Conservation (phyloP, 2,329 filamentous ascomycete species). For the Aureobasidium melanogenum region DNA sequence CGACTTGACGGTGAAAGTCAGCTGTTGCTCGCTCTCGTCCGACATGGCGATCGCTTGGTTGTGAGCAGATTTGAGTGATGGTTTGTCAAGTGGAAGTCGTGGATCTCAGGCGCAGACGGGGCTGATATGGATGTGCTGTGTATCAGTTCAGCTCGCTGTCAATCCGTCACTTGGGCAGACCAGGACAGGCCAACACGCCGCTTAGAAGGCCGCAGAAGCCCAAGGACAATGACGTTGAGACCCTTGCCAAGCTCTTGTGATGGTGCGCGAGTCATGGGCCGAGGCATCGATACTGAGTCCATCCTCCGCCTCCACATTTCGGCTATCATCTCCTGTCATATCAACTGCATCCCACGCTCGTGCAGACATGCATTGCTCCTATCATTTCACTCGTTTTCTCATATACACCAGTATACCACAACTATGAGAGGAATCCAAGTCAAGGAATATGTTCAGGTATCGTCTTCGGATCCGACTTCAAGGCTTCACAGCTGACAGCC, state of each 20-base stretch:
- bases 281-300: background rate
- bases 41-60: slow-evolving; percentile 42
- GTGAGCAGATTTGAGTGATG: background rate
- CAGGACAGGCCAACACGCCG: background rate
- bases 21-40: slow-evolving; percentile 56
- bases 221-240: background rate
- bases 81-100: background rate
- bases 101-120: background rate
- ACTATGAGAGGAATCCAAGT: slow-evolving; percentile 19
- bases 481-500: slow-evolving; percentile 1
- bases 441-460: slow-evolving; percentile 21
- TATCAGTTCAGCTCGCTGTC: background rate
- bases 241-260: background rate
- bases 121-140: background rate
- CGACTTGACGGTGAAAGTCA: slow-evolving; percentile 98
- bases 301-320: slow-evolving; percentile 4
- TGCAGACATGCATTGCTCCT: background rate
- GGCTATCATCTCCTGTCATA: background rate
- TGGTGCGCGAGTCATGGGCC: slow-evolving; percentile 1
- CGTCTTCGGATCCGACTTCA: background rate
- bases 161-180: background rate
- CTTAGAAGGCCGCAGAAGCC: slow-evolving; percentile 8
- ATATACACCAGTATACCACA: background rate
- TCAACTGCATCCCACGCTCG: background rate
- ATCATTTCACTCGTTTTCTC: background rate